Base-by-base conservation (phyloP, 139 green algal species). In the Auxenochlorella pyrenoidosa region DNA sequence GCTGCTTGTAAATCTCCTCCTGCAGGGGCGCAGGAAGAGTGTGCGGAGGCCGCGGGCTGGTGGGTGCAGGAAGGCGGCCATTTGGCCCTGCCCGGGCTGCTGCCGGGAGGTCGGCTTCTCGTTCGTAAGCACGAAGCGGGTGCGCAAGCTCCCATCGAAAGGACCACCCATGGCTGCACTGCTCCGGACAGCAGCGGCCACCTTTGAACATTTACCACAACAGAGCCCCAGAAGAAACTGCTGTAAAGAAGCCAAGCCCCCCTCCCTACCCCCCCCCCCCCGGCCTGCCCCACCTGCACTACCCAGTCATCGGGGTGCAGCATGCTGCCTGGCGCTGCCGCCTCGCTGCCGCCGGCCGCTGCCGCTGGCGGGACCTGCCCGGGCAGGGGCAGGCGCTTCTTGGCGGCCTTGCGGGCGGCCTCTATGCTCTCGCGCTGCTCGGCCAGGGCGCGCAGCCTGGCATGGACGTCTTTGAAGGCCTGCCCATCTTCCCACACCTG, bases 1-100 rank as follows among this genome's bases (percentile, higher is more conserved):
- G 91, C 5, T 91, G 93, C 94, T 97, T 97, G 92, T 92, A 95
- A 54, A 97, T 90, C 81, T 98, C 96, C 86, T 98, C 95, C 79
- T 91, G 86, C 30, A 54, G 47, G 47, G 6, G 8, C 47, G 10
- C 6, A 54, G 47, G 47, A 54, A 54, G 47, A 54, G 47, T 54
- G 47, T 54, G 47, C 6, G 47, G 47, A n/a, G n/a, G n/a, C n/a
- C n/a, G n/a, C n/a, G n/a, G n/a, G n/a, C n/a, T n/a, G n/a, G n/a
- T n/a, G n/a, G n/a, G n/a, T n/a, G n/a, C n/a, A n/a, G n/a, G n/a
- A n/a, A n/a, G n/a, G n/a, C n/a, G n/a, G n/a, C n/a, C n/a, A n/a
- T n/a, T n/a, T n/a, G n/a, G n/a, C n/a, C n/a, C n/a, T n/a, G n/a
- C n/a, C n/a, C n/a, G n/a, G n/a, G n/a, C n/a, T n/a, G n/a, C n/a